A percentile compares a stretch with the other conserved stretches of the same genome.
phyloP scores from a whole-genome alignment of 345 rosid genomes.

The Eucalyptus shirleyi region DNA sequence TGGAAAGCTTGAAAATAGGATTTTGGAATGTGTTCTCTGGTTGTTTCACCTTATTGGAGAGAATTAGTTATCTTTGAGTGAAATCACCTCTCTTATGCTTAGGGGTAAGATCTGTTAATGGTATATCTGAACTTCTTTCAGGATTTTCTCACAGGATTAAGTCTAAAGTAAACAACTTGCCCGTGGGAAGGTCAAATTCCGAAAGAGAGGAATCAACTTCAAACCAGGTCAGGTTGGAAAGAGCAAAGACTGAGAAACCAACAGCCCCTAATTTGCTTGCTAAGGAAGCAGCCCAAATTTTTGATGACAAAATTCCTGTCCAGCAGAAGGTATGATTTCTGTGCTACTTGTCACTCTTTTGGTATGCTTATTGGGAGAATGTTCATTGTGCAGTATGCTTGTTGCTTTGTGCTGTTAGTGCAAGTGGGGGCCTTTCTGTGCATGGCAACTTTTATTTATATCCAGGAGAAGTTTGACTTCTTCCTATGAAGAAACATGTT shows the following conservation, averaged over 20 bases:
- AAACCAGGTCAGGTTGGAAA: conserved; percentile 40
- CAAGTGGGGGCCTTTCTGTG: background rate
- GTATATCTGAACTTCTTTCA: conserved; percentile 4
- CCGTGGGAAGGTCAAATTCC: conserved; percentile 8
- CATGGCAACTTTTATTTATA: background rate
- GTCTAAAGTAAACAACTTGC: conserved; percentile 23
- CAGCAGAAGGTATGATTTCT: conserved; percentile 51
- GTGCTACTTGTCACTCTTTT: background rate
- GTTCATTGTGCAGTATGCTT: background rate
- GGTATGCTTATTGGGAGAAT: background rate
- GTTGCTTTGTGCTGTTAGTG: background rate
- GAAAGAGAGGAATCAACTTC: conserved; percentile 26
- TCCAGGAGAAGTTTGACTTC: background rate
- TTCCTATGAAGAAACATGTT: background rate
- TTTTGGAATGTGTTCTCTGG: background rate
- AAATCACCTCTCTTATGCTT: background rate
- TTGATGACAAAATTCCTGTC: conserved; percentile 54
- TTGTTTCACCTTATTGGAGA: background rate
- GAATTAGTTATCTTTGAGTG: background rate
- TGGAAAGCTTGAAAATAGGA: background rate
- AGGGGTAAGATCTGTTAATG: background rate
- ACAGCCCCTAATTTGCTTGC: conserved; percentile 47
- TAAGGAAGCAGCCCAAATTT: conserved; percentile 73
- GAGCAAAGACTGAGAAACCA: conserved; percentile 67
- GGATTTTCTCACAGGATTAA: conserved; percentile 18